phyloP scores from a whole-genome alignment of 305 asterid species.

The Fraxinus floribunda region DNA sequence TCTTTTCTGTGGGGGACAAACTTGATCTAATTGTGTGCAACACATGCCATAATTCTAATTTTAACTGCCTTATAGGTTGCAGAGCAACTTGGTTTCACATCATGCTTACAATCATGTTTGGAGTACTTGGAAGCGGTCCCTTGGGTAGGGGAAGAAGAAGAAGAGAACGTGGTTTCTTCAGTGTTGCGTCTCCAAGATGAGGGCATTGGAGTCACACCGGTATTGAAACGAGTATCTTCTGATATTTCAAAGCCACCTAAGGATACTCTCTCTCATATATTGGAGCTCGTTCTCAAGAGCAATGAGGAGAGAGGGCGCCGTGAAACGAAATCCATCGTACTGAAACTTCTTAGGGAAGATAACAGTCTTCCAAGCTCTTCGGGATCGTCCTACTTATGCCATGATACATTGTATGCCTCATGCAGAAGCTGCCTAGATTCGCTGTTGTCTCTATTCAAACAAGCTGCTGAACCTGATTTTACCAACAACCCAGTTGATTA shows the following conservation, averaged over 20 bases:
- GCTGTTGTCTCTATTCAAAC: constrained; percentile 55
- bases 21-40: not conserved
- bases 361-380: constrained; percentile 55
- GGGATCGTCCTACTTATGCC: constrained; percentile 51
- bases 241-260: constrained; percentile 46
- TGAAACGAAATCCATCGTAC: constrained; percentile 78
- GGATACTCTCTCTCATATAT: constrained; percentile 72
- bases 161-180: constrained; percentile 74
- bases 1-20: not conserved
- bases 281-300: constrained; percentile 77
- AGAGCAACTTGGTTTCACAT: constrained; percentile 65
- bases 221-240: constrained; percentile 76
- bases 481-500: constrained; percentile 19
- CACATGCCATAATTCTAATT: constrained; percentile 6
- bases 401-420: constrained; percentile 50
- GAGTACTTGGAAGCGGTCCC: constrained; percentile 98
- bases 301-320: constrained; percentile 83
- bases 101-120: constrained; percentile 73
- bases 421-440: constrained; percentile 62
- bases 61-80: constrained; percentile 49
- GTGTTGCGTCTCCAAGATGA: constrained; percentile 61
- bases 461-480: constrained; percentile 58
- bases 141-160: constrained; percentile 98
- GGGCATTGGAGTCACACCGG: constrained; percentile 65
- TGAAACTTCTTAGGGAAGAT: constrained; percentile 74